Evolutionary conservation across 108 stramenopile species (phyloP).

Genomic region (Cyclotella sp.): DNA sequence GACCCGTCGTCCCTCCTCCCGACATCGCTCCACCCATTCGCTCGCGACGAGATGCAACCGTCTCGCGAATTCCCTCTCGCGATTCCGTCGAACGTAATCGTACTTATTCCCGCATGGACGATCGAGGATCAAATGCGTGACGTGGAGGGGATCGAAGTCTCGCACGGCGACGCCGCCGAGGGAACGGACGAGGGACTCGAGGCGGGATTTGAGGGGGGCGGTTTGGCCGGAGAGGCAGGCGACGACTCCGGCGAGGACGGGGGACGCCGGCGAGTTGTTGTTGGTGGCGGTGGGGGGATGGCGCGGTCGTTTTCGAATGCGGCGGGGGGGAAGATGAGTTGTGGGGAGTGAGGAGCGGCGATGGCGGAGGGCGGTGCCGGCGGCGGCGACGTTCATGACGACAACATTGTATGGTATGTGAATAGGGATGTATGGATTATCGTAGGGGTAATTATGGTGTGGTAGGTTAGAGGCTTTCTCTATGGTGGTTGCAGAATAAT

Average conservation of each 20-base stretch:
- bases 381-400: too few relatives aligned
- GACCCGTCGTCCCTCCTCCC: constrained; percentile 19
- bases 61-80: constrained; percentile 21
- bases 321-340: not conserved
- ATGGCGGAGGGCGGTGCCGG: not conserved
- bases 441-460: too few relatives aligned
- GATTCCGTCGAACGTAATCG: constrained; percentile 25
- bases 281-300: not conserved
- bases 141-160: constrained; percentile 23
- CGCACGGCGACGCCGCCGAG: constrained; percentile 27
- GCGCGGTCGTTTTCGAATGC: constrained; percentile 3
- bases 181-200: constrained; percentile 4
- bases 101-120: constrained; percentile 22
- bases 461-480: too few relatives aligned
- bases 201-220: constrained; percentile 14
- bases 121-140: constrained; percentile 35
- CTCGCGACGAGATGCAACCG: constrained; percentile 29
- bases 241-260: constrained; percentile 21
- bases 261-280: constrained; percentile 25
- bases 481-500: too few relatives aligned
- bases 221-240: constrained; percentile 43
- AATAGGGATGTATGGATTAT: too few relatives aligned
- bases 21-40: constrained; percentile 42
- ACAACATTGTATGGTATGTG: too few relatives aligned
- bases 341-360: not conserved